Percentiles rank a stretch among this genome's conserved stretches.
phyloP scores from a whole-genome alignment of 371 early-diverging fungal species.

The Neoconidiobolus thromboides region DNA sequence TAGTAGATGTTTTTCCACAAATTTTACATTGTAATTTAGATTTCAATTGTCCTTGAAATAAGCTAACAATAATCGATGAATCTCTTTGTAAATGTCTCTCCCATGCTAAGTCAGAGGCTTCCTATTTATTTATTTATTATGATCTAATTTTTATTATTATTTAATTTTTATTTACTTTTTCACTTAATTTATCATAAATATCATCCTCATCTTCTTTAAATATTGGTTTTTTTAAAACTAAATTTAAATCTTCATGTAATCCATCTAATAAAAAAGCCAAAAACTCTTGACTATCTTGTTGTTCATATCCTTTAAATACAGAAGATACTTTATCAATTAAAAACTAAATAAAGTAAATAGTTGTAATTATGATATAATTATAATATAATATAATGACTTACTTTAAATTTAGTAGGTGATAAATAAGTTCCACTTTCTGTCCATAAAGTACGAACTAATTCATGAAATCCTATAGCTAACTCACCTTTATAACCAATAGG shows the following conservation, averaged over 20 bases:
- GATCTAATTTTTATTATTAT: neutral
- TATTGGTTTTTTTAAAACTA: slow-evolving; percentile 7
- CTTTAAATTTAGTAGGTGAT: slow-evolving; percentile 30
- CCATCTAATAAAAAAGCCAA: slow-evolving; percentile 46
- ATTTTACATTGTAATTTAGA: slow-evolving; percentile 59
- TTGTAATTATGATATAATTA: neutral
- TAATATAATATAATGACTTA: slow-evolving; percentile 8
- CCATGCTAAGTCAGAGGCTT: slow-evolving; percentile 56
- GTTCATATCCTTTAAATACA: slow-evolving; percentile 35
- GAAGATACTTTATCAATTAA: slow-evolving; percentile 40
- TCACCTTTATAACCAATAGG: slow-evolving; percentile 63
- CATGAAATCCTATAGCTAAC: slow-evolving; percentile 45
- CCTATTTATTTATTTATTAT: slow-evolving; percentile 11
- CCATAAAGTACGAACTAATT: slow-evolving; percentile 52
- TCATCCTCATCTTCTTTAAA: slow-evolving; percentile 17
- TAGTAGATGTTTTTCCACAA: slow-evolving; percentile 70
- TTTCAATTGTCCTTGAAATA: slow-evolving; percentile 77
- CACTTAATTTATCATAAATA: slow-evolving; percentile 19
- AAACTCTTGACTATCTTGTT: slow-evolving; percentile 71
- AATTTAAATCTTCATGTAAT: slow-evolving; percentile 55
- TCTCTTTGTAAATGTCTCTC: slow-evolving; percentile 50
- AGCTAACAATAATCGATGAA: slow-evolving; percentile 71
- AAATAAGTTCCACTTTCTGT: slow-evolving; percentile 27
- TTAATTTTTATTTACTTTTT: slow-evolving; percentile 6
- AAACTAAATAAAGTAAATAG: slow-evolving; percentile 12